A percentile compares a stretch with the other conserved stretches of the same genome.
These are phyloP conservation scores for Testicularia cyperi DNA, from an alignment of 1,284 basidiomycete species.

Conservation along the genomic window DNA sequence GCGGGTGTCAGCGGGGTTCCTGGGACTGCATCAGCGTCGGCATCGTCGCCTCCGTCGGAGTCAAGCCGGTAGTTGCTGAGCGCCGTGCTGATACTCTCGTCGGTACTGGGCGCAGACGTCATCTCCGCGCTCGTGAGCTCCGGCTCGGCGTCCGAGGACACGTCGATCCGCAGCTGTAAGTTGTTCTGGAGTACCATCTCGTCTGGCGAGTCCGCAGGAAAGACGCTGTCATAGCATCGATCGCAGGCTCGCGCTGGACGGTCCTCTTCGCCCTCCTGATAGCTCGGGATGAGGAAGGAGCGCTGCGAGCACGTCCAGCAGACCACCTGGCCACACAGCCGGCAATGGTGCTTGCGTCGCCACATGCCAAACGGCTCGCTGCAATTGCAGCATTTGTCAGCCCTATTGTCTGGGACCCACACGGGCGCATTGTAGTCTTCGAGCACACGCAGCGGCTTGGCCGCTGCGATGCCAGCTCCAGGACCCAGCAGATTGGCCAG, in stretches of 20 bases:
- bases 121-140: constrained; percentile 18
- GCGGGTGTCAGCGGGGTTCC: constrained; percentile 28
- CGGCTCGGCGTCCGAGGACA: background rate
- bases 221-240: constrained; percentile 80
- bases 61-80: constrained; percentile 7
- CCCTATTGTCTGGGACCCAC: constrained; percentile 84
- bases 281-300: constrained; percentile 53
- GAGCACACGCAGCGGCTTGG: constrained; percentile 62
- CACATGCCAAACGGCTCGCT: constrained; percentile 75
- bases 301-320: constrained; percentile 70
- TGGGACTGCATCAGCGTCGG: constrained; percentile 9
- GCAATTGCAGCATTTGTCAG: constrained; percentile 80
- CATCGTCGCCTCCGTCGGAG: constrained; percentile 10
- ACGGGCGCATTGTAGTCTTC: constrained; percentile 87
- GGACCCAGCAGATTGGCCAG: constrained; percentile 24
- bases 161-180: no score
- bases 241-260: constrained; percentile 79
- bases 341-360: constrained; percentile 81
- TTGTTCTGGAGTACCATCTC: no score
- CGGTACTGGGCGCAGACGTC: constrained; percentile 23
- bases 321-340: constrained; percentile 82
- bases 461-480: constrained; percentile 5
- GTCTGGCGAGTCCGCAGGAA: constrained; percentile 61
- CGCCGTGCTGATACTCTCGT: constrained; percentile 15
- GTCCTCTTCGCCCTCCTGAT: constrained; percentile 50